phyloP scores from a whole-genome alignment of 176 grass and related monocot species.

The Zea luxurians region DNA sequence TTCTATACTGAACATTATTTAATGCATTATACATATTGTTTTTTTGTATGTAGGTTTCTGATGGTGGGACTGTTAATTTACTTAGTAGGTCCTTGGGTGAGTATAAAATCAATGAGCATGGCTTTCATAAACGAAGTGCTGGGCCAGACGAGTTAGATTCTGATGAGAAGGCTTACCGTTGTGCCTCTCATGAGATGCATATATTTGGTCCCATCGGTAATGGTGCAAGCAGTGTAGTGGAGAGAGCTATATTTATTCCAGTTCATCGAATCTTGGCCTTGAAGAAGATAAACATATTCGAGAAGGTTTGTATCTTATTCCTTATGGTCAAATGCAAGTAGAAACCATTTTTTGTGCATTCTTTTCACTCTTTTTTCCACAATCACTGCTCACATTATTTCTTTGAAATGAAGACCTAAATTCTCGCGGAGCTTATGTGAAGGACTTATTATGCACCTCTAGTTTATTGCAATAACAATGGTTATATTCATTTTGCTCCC shows the following conservation, averaged over 20 bases:
- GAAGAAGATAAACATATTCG: slow-evolving; percentile 95
- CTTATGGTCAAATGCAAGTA: neutral
- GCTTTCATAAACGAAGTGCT: slow-evolving; percentile 56
- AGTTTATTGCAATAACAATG: neutral
- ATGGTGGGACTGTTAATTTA: slow-evolving; percentile 83
- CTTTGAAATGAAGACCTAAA: neutral
- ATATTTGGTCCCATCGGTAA: slow-evolving; percentile 89
- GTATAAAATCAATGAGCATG: slow-evolving; percentile 96
- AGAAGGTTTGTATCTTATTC: slow-evolving; percentile 64
- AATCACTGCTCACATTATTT: neutral
- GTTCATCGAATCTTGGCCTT: slow-evolving; percentile 82
- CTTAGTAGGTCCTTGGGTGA: slow-evolving; percentile 81
- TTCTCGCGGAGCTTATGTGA: slow-evolving; percentile 12
- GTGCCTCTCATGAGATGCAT: slow-evolving; percentile 90
- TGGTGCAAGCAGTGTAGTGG: slow-evolving; percentile 89
- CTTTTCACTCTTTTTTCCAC: neutral
- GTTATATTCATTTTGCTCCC: neutral
- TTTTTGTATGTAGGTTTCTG: slow-evolving; percentile 64
- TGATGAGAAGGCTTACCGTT: slow-evolving; percentile 77
- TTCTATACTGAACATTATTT: neutral
- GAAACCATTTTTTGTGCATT: neutral
- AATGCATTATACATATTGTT: slow-evolving; percentile 17
- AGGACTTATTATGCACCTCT: neutral
- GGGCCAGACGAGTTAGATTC: slow-evolving; percentile 50
- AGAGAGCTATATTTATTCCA: slow-evolving; percentile 79